A percentile compares a stretch with the other conserved stretches of the same genome.
Conservation (phyloP, 1,284 basidiomycete genomes). For the Microbotryum scabiosae region DNA sequence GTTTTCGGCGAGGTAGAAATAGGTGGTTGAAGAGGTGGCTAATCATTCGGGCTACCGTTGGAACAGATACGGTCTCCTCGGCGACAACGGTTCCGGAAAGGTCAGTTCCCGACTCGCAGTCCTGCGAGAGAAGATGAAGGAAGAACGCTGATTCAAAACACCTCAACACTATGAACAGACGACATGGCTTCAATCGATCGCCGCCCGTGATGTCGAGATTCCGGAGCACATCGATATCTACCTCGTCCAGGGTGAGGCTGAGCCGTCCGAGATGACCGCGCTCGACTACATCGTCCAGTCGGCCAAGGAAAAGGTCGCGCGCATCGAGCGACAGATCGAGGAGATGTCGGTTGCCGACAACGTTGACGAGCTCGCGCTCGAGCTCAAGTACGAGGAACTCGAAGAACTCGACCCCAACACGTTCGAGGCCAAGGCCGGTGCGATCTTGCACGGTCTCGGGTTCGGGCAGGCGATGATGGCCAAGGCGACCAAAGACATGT, state of each 20-base stretch:
- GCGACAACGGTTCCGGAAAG: constrained; percentile 97
- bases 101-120: constrained; percentile 44
- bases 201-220: constrained; percentile 87
- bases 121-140: not conserved
- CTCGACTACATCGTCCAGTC: constrained; percentile 92
- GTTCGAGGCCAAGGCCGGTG: constrained; percentile 91
- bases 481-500: constrained; percentile 96
- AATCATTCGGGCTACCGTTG: too few relatives aligned
- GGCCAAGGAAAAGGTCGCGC: constrained; percentile 89
- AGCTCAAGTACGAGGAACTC: constrained; percentile 87
- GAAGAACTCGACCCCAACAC: constrained; percentile 94
- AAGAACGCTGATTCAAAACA: not conserved
- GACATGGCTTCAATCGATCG: constrained; percentile 53
- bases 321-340: constrained; percentile 88
- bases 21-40: not conserved
- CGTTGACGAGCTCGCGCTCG: constrained; percentile 78
- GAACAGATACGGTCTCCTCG: constrained; percentile 73
- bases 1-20: constrained; percentile 10
- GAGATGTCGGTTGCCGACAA: constrained; percentile 82
- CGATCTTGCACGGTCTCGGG: constrained; percentile 93
- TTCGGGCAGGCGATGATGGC: constrained; percentile 89
- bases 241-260: constrained; percentile 89
- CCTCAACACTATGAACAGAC: constrained; percentile 35
- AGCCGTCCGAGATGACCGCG: constrained; percentile 92
- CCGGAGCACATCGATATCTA: constrained; percentile 96